phyloP scores from a whole-genome alignment of 2,329 filamentous ascomycete species.

The Cladosporium sp. region DNA sequence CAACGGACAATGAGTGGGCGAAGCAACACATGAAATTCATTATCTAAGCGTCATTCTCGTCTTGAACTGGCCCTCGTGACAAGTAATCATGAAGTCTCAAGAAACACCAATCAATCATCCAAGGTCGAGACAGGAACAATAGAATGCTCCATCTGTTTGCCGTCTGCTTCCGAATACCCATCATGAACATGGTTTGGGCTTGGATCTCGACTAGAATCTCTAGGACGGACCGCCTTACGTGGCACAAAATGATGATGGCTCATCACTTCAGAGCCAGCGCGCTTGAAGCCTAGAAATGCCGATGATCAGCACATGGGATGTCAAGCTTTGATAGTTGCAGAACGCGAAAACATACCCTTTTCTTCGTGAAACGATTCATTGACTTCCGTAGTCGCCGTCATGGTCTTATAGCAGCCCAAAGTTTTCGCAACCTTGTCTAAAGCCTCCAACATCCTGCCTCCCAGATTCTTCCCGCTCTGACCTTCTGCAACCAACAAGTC shows the following conservation, averaged over 20 bases:
- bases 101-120: background rate
- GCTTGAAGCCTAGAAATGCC: conserved; percentile 13
- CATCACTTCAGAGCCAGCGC: conserved; percentile 14
- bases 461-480: conserved; percentile 23
- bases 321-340: background rate
- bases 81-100: background rate
- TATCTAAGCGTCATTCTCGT: too few species aligned
- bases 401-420: conserved; percentile 21
- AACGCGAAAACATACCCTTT: conserved; percentile 1
- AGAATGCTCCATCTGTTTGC: background rate
- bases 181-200: conserved; percentile 1
- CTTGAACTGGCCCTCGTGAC: too few species aligned
- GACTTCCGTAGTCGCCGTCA: conserved; percentile 16
- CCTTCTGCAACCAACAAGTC: conserved; percentile 19
- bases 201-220: conserved; percentile 8
- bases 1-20: too few species aligned
- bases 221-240: background rate
- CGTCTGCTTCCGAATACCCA: background rate
- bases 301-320: background rate
- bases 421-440: conserved; percentile 18
- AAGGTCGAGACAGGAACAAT: background rate
- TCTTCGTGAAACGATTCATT: conserved; percentile 23
- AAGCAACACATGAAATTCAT: too few species aligned
- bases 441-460: conserved; percentile 21
- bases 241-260: conserved; percentile 11